phyloP scores from a whole-genome alignment of 1,284 basidiomycete species.

The Marasmius fiardii region DNA sequence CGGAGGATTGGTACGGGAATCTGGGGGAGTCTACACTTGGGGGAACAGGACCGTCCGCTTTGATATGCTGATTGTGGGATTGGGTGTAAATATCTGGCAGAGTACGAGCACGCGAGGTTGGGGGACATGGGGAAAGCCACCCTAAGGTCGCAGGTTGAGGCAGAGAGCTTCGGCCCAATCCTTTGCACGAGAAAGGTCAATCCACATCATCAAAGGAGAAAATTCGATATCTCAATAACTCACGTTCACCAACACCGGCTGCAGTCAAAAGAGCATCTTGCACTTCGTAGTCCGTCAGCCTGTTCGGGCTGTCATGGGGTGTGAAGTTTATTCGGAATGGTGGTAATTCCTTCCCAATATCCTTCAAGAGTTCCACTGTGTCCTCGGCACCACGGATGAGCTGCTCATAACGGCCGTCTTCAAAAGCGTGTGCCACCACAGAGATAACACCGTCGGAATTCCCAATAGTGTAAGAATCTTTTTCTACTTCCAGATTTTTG shows the following conservation, averaged over 20 bases:
- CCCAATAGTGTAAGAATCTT: constrained; percentile 37
- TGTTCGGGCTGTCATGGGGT: constrained; percentile 40
- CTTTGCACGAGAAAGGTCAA: constrained; percentile 1
- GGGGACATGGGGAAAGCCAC: constrained; percentile 38
- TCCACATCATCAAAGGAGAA: neutral
- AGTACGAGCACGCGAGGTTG: constrained; percentile 34
- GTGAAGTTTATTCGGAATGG: constrained; percentile 36
- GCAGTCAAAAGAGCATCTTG: constrained; percentile 36
- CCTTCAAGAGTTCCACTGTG: constrained; percentile 29
- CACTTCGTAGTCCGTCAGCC: constrained; percentile 39
- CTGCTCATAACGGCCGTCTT: constrained; percentile 26
- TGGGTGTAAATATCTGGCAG: neutral
- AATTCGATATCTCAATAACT: constrained; percentile 16
- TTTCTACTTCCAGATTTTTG: constrained; percentile 29
- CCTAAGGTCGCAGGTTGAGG: constrained; percentile 27
- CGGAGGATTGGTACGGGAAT: constrained; percentile 19
- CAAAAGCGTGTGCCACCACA: constrained; percentile 27
- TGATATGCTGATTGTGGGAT: neutral
- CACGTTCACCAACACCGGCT: constrained; percentile 36
- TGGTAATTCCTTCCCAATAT: constrained; percentile 31
- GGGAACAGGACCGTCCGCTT: neutral
- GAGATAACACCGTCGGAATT: constrained; percentile 26
- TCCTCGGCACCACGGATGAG: constrained; percentile 24
- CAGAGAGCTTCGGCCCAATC: constrained; percentile 17
- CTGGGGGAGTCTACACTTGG: neutral